Conservation (phyloP, 768 basidiomycete species). For the Kondoa subrosea region DNA sequence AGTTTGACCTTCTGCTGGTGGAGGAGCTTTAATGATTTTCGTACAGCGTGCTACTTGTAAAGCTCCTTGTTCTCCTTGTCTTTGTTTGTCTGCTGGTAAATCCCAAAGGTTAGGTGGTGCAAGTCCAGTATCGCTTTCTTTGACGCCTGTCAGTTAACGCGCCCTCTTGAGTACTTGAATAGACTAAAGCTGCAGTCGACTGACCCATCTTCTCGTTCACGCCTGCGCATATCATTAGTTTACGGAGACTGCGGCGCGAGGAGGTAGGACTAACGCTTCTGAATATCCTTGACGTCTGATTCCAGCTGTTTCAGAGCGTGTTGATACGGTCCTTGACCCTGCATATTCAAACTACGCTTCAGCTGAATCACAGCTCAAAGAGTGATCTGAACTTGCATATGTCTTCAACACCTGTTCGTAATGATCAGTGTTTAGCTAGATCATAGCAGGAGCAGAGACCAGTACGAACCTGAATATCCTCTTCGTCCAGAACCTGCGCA, state of each 20-base stretch:
- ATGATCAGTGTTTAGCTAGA: background rate
- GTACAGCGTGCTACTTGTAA: slow-evolving; percentile 95
- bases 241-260: background rate
- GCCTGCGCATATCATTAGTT: slow-evolving; percentile 28
- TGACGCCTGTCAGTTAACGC: too few species aligned
- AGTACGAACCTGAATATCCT: slow-evolving; percentile 71
- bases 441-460: too few species aligned
- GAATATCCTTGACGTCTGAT: slow-evolving; percentile 81
- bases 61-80: slow-evolving; percentile 82
- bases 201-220: slow-evolving; percentile 83
- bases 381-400: background rate
- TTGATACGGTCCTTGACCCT: slow-evolving; percentile 97
- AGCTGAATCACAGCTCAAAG: background rate
- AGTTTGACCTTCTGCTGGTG: background rate
- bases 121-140: slow-evolving; percentile 95
- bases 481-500: slow-evolving; percentile 54
- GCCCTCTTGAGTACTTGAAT: too few species aligned
- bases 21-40: slow-evolving; percentile 63
- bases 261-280: slow-evolving; percentile 41
- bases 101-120: slow-evolving; percentile 97
- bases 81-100: slow-evolving; percentile 72
- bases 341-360: slow-evolving; percentile 42
- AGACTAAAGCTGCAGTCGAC: slow-evolving; percentile 38
- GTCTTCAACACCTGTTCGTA: background rate
- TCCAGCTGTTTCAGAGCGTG: slow-evolving; percentile 72